Evolutionary conservation across 441 rosid genomes (phyloP), one percentile per base, ranked within the genome.

Genomic region (Erysimum cheiri): DNA sequence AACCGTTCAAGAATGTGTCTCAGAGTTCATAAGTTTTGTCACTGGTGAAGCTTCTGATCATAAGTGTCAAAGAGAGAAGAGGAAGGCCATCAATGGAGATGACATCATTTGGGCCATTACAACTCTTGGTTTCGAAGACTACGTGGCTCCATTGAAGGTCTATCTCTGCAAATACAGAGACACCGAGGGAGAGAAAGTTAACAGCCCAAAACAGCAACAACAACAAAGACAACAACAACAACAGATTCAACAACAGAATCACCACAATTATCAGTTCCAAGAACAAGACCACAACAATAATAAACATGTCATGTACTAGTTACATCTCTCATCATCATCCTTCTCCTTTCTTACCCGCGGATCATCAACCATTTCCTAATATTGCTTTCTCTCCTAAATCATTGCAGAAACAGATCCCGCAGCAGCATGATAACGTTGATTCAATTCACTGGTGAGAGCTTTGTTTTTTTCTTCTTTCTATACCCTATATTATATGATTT

Each of bases 11-110:
- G 97, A 91, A 82, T 85, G 95, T 10, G 92, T 88, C 4, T 90
- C 93, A 0, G 91, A 88, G 80, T 90, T 90, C 83, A 88, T 91
- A 1, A 87, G 97, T 76, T 88, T 91, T 14, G 87, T 88, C 4
- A 85, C 90, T 0, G 88, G 93, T 10, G 91, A 91, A 72, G 95
- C 97, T 8, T 91, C 91, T 0, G 95, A 89, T 49, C n/a, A n/a
- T n/a, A 91, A 87, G 71, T 91, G 95, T 68, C 91, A 85, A 44
- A 72, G 90, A 67, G 95, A 88, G 57, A 91, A 85, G 57, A 77
- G 91, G 37, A 87, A 87, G 77, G 89, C 97, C 2, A 86, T 88
- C 17, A 91, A 91, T 13, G 93, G 95, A 7, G 95, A 87, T 43
- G 93, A 88, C 10, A 82, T 88, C 55, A 83, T 87, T 6, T 89